These are phyloP conservation scores for Zygoascus sp. DNA, from an alignment of 1,139 yeast species.

Conservation along the genomic window DNA sequence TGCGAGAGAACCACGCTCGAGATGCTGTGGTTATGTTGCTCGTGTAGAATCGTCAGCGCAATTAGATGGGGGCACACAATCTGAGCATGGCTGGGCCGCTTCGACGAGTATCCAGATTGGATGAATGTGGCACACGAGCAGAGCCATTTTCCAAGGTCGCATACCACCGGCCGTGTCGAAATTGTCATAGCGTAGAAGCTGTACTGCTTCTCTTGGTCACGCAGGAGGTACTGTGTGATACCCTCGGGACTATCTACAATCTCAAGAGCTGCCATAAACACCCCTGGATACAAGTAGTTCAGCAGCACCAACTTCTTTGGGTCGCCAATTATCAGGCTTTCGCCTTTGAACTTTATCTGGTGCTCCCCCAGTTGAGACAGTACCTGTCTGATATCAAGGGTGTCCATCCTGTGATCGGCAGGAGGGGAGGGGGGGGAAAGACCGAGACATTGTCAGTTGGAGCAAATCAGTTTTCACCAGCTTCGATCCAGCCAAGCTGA, in stretches of 20 bases:
- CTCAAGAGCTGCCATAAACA: conserved; percentile 6
- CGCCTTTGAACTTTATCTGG: conserved; percentile 7
- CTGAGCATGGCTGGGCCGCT: background rate
- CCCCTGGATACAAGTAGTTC: conserved; percentile 9
- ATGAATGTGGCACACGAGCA: conserved; percentile 7
- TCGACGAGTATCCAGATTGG: background rate
- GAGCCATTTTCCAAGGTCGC: background rate
- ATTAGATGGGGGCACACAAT: conserved; percentile 6
- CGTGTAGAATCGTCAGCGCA: background rate
- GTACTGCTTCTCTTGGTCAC: background rate
- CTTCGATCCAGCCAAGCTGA: too few species aligned
- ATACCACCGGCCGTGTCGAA: background rate
- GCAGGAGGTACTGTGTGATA: background rate
- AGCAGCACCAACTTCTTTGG: conserved; percentile 7
- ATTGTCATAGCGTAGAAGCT: background rate
- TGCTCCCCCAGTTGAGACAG: conserved; percentile 9
- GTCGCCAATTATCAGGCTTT: background rate
- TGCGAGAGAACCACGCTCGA: background rate
- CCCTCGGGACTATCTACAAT: conserved; percentile 1
- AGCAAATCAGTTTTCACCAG: too few species aligned
- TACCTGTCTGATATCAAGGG: background rate
- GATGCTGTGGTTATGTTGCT: background rate
- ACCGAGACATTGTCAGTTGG: background rate
- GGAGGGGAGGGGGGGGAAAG: background rate
- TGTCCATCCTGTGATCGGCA: conserved; percentile 4